Evolutionary conservation across 805 yeast genomes (phyloP).

Genomic region (Saturnispora mendoncae): DNA sequence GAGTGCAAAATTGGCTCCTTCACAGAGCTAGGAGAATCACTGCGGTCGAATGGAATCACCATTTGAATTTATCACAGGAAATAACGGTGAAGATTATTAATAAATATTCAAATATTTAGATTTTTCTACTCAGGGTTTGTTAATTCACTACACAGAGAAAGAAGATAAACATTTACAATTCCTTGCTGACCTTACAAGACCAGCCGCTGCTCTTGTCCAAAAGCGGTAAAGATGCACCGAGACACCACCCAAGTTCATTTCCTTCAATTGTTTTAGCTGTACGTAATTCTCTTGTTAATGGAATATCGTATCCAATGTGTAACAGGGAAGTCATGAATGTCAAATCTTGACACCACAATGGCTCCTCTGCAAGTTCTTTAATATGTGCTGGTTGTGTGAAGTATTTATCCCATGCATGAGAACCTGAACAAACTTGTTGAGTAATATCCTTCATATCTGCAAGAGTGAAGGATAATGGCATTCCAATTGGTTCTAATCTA

Average conservation of each 20-base stretch:
- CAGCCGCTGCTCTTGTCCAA: conserved; percentile 60
- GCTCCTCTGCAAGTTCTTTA: conserved; percentile 60
- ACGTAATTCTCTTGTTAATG: conserved; percentile 77
- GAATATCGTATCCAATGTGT: conserved; percentile 96
- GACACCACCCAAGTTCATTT: conserved; percentile 97
- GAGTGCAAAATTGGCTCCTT: conserved; percentile 10
- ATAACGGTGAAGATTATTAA: conserved; percentile 16
- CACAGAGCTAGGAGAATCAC: conserved; percentile 2
- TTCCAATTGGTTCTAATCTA: conserved; percentile 86
- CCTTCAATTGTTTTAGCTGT: conserved; percentile 85
- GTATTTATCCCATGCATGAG: conserved; percentile 58
- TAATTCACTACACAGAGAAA: not conserved
- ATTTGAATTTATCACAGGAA: conserved; percentile 32
- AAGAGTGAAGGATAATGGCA: conserved; percentile 84
- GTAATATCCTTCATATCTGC: conserved; percentile 79
- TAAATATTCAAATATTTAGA: too few species aligned
- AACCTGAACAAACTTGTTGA: conserved; percentile 78
- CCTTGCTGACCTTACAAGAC: conserved; percentile 48
- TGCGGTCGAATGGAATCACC: conserved; percentile 3
- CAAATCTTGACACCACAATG: conserved; percentile 90
- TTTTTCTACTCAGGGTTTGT: not conserved
- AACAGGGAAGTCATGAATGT: conserved; percentile 83
- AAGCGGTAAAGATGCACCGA: conserved; percentile 93
- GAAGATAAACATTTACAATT: too few species aligned
- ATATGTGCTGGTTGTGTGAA: conserved; percentile 61